These are phyloP conservation scores for Daldinia concentrica DNA, from an alignment of 495 filamentous ascomycete species.

Conservation along the genomic window DNA sequence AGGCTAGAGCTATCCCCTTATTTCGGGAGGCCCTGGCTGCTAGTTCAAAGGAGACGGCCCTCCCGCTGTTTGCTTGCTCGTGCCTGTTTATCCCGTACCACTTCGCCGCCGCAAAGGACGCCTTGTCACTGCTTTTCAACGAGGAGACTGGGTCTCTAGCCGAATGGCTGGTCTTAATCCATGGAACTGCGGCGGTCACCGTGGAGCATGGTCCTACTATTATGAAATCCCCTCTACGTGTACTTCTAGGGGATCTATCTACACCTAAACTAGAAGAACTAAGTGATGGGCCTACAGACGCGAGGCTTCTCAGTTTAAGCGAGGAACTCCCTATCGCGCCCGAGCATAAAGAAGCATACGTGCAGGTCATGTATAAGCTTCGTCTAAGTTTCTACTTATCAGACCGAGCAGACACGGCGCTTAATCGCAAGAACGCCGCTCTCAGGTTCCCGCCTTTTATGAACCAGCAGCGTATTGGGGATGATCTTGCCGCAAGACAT, in stretches of 20 bases:
- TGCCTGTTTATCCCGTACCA: conserved; percentile 40
- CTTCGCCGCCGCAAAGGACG: conserved; percentile 33
- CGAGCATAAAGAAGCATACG: conserved; percentile 16
- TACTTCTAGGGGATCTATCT: conserved; percentile 21
- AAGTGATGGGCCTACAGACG: conserved; percentile 17
- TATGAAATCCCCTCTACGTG: conserved; percentile 26
- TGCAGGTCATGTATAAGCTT: conserved; percentile 15
- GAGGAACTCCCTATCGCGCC: conserved; percentile 8
- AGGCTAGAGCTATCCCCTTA: conserved; percentile 33
- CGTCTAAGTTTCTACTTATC: conserved; percentile 35
- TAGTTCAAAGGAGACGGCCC: conserved; percentile 20
- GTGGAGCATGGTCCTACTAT: conserved; percentile 16
- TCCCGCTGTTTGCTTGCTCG: conserved; percentile 41
- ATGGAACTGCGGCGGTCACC: conserved; percentile 33
- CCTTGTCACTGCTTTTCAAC: conserved; percentile 39
- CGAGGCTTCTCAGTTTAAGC: conserved; percentile 6
- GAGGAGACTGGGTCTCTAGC: conserved; percentile 31
- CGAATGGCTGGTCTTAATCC: conserved; percentile 40
- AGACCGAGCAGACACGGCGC: conserved; percentile 14
- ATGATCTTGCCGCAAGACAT: conserved; percentile 11
- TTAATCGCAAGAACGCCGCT: conserved; percentile 37
- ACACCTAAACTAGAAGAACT: conserved; percentile 19
- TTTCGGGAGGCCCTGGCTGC: conserved; percentile 36
- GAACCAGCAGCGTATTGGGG: conserved; percentile 14
- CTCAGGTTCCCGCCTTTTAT: conserved; percentile 30